These are phyloP conservation scores for Backusella circina DNA, from an alignment of 192 early-diverging fungal genomes.

Conservation along the genomic window DNA sequence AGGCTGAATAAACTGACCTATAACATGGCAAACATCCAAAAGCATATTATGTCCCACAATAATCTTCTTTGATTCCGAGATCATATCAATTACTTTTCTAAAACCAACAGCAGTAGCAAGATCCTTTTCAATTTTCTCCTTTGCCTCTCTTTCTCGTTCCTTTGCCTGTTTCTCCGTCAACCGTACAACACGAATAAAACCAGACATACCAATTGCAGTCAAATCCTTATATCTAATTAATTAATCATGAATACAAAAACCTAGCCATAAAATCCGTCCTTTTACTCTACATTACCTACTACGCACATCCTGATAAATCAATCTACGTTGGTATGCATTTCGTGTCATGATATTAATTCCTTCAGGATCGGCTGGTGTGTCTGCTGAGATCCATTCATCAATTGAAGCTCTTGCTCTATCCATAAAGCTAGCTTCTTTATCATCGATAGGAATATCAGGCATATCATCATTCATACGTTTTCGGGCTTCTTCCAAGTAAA, in stretches of 20 bases:
- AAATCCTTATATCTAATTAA: constrained; percentile 22
- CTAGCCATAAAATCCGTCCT: not conserved
- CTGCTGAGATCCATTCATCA: constrained; percentile 36
- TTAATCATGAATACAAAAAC: not conserved
- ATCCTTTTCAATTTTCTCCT: constrained; percentile 21
- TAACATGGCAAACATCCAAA: constrained; percentile 78
- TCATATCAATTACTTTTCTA: constrained; percentile 75
- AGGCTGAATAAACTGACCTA: constrained; percentile 67
- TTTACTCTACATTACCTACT: constrained; percentile 27
- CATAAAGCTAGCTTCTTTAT: constrained; percentile 45
- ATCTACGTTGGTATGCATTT: constrained; percentile 48
- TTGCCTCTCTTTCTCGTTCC: constrained; percentile 11
- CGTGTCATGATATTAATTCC: constrained; percentile 34
- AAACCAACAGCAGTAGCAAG: constrained; percentile 44
- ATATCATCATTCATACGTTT: constrained; percentile 25
- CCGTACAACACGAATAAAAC: constrained; percentile 22
- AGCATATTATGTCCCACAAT: constrained; percentile 92
- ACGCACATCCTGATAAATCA: constrained; percentile 62
- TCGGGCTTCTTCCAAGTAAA: constrained; percentile 15
- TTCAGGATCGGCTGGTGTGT: constrained; percentile 38
- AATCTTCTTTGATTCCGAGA: constrained; percentile 70
- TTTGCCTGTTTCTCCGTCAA: constrained; percentile 11
- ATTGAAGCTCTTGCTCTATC: constrained; percentile 32
- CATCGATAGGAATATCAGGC: constrained; percentile 47
- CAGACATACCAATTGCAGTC: constrained; percentile 18